Conservation (phyloP, 768 basidiomycete species). For the Leccinum subtestaceum region DNA sequence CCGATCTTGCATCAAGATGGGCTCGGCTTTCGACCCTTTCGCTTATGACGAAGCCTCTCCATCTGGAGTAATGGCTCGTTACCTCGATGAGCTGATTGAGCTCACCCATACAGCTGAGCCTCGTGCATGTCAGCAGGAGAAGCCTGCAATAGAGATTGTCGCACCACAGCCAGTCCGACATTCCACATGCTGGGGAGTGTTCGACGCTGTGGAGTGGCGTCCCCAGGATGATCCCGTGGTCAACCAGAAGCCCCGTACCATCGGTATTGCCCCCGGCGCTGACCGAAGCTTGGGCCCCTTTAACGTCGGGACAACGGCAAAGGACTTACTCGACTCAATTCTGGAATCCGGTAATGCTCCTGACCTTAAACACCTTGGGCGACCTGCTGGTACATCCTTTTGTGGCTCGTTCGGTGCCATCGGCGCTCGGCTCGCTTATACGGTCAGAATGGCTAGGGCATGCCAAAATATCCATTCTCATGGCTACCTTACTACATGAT, state of each 20-base stretch:
- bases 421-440: constrained; percentile 21
- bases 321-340: constrained; percentile 30
- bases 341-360: constrained; percentile 13
- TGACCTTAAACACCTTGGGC: constrained; percentile 4
- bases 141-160: constrained; percentile 5
- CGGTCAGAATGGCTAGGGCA: constrained; percentile 16
- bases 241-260: constrained; percentile 25
- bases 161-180: constrained; percentile 15
- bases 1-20: constrained; percentile 27
- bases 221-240: constrained; percentile 31
- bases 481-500: constrained; percentile 8
- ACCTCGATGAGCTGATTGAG: constrained; percentile 21
- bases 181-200: constrained; percentile 8
- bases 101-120: constrained; percentile 4
- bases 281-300: constrained; percentile 2
- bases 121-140: not conserved
- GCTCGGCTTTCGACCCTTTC: constrained; percentile 25
- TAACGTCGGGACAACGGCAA: constrained; percentile 18
- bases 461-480: constrained; percentile 18
- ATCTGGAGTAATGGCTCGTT: constrained; percentile 14
- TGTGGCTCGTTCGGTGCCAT: constrained; percentile 26
- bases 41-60: constrained; percentile 15
- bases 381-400: constrained; percentile 23
- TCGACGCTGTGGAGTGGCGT: constrained; percentile 25
- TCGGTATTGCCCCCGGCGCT: constrained; percentile 31